Conservation (phyloP, 192 early-diverging fungal species). For the Coemansia sp. region DNA sequence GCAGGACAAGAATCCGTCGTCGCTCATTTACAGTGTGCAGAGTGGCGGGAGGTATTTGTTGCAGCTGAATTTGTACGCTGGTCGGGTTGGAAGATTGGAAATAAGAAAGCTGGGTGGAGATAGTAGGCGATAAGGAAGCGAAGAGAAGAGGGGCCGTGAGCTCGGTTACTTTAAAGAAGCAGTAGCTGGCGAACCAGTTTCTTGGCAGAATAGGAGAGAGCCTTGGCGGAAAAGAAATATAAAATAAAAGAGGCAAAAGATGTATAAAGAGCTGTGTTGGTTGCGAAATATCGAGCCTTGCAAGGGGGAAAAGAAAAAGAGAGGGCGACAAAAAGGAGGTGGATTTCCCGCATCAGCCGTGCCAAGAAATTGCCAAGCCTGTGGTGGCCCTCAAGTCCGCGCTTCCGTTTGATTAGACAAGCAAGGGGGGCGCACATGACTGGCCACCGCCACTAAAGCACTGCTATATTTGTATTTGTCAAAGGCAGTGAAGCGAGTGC, state of each 20-base stretch:
- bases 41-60: background rate
- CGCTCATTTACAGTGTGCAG: slow-evolving; percentile 13
- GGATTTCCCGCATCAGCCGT: background rate
- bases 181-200: background rate
- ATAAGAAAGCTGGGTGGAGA: background rate
- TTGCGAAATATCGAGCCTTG: background rate
- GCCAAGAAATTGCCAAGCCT: slow-evolving; percentile 9
- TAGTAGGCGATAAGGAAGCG: background rate
- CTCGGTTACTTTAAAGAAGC: background rate
- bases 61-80: background rate
- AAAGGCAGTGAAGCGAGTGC: background rate
- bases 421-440: background rate
- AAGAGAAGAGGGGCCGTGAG: background rate
- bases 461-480: background rate
- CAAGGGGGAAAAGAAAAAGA: background rate
- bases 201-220: slow-evolving; percentile 7
- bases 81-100: background rate
- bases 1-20: slow-evolving; percentile 37
- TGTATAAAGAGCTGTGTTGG: slow-evolving; percentile 6
- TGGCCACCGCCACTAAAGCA: background rate
- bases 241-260: too few relatives aligned
- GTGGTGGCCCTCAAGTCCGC: slow-evolving; percentile 5
- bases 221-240: background rate
- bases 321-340: background rate
- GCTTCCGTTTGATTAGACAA: background rate